phyloP scores from a whole-genome alignment of 768 basidiomycete genomes.

The Hypsizygus marmoreus region DNA sequence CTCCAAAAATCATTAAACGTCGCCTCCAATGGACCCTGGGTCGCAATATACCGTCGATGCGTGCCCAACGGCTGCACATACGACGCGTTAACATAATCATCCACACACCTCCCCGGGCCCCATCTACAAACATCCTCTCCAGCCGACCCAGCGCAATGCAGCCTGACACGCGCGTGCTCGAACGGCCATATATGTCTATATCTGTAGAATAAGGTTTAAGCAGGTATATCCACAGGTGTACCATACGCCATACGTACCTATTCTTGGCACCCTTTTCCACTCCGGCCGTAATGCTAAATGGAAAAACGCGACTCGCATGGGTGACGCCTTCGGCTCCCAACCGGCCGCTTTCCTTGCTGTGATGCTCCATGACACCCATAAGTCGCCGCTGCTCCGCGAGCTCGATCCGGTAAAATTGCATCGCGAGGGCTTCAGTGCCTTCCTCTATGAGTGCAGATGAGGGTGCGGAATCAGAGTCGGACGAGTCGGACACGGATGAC shows the following conservation, averaged over 20 bases:
- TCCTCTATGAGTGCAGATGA: constrained; percentile 52
- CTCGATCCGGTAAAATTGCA: constrained; percentile 94
- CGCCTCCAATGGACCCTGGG: constrained; percentile 89
- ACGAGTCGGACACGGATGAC: constrained; percentile 30
- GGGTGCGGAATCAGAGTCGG: constrained; percentile 29
- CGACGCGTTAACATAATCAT: constrained; percentile 96
- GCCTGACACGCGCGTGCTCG: constrained; percentile 87
- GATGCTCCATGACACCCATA: constrained; percentile 91
- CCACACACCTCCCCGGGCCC: constrained; percentile 36
- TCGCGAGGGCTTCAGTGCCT: constrained; percentile 78
- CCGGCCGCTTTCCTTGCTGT: constrained; percentile 60
- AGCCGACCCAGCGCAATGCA: constrained; percentile 39
- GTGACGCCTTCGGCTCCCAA: constrained; percentile 11
- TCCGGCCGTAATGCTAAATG: constrained; percentile 93
- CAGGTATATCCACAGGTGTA: not conserved
- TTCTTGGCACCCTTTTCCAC: constrained; percentile 96
- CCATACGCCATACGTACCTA: constrained; percentile 46
- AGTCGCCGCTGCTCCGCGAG: constrained; percentile 86
- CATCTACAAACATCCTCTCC: not conserved
- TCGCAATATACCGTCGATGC: constrained; percentile 85
- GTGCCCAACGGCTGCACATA: constrained; percentile 89
- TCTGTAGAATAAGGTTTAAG: constrained; percentile 36
- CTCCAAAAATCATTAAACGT: constrained; percentile 96
- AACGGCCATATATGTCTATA: constrained; percentile 99
- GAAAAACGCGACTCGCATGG: constrained; percentile 46